Base-by-base conservation (phyloP, 768 basidiomycete genomes). In the Auriscalpium microsporum region DNA sequence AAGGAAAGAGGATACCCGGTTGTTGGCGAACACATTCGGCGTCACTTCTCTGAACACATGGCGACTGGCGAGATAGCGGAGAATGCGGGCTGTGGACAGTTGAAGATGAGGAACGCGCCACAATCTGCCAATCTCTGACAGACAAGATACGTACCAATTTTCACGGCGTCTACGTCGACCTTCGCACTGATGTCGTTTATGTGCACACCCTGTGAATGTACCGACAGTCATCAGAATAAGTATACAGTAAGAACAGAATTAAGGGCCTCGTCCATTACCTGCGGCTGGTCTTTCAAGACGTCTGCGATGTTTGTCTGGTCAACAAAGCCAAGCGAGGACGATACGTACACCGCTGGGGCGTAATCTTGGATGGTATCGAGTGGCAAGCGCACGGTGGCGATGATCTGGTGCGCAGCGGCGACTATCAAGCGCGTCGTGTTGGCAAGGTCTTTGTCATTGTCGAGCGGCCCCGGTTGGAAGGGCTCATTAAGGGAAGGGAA, bases 21-120 rank as follows among this genome's bases (percentile, higher is more conserved):
- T 77, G 56, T 73, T 70, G 3, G 71, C 66, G 53, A 73, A 77
- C 7, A 71, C 66, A 54, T 74, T 60, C 1, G 72, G 72, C 17
- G 50, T 54, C 10, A 72, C 57, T 52, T 75, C 75, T 21, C 57
- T 61, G 57, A 72, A 76, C 53, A 76, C 61, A 56, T 75, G 72
- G 49, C 69, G 64, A 1, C 67, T 70, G 8, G 72, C 72, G 6
- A 76, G 68, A 42, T 67, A 68, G 21, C 75, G 70, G 8, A 77
- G 58, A 49, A 72, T 61, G 13, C 73, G 72, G 17, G 64, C 72
- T 75, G 52, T 35, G 28, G 53, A 28, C 11, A 8, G 13, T 48
- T 10, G 17, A n/a, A n/a, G 6, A 46, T 17, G 36, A 21, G 11
- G 8, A 10, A n/a, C 13, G 23, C 16, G 17, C 28, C 28, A 28